Conservation (phyloP, 345 rosid genomes). For the Boechera divaricarpa region DNA sequence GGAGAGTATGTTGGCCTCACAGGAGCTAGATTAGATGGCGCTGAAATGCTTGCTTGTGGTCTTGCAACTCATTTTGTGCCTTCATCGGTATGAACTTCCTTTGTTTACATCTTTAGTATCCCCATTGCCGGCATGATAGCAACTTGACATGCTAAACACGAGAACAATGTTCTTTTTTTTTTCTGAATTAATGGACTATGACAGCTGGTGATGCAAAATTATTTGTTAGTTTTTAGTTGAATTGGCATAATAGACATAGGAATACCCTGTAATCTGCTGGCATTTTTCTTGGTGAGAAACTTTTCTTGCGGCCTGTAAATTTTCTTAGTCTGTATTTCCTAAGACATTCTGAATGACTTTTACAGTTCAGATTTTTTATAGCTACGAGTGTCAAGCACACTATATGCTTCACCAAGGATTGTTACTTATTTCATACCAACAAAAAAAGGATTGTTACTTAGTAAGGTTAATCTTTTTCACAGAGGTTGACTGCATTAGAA, state of each 20-base stretch:
- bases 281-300: background rate
- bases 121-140: constrained; percentile 9
- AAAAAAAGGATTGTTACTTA: constrained; percentile 30
- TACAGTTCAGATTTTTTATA: background rate
- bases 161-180: background rate
- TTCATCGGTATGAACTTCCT: constrained; percentile 54
- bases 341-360: constrained; percentile 17
- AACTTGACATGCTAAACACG: constrained; percentile 17
- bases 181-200: background rate
- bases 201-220: background rate
- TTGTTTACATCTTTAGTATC: constrained; percentile 1
- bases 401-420: constrained; percentile 17
- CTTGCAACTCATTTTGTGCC: constrained; percentile 90
- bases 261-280: constrained; percentile 1
- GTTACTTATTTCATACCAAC: constrained; percentile 22
- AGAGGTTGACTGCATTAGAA: constrained; percentile 72
- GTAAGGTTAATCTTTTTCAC: constrained; percentile 34
- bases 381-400: constrained; percentile 17
- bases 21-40: constrained; percentile 79
- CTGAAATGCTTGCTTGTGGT: constrained; percentile 88
- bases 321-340: constrained; percentile 9
- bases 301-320: constrained; percentile 16
- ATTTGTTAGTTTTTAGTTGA: background rate
- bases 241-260: constrained; percentile 3
- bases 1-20: constrained; percentile 87